These are phyloP conservation scores for Fusarium pseudonygamai DNA, from an alignment of 2,329 filamentous ascomycete genomes.

Conservation along the genomic window DNA sequence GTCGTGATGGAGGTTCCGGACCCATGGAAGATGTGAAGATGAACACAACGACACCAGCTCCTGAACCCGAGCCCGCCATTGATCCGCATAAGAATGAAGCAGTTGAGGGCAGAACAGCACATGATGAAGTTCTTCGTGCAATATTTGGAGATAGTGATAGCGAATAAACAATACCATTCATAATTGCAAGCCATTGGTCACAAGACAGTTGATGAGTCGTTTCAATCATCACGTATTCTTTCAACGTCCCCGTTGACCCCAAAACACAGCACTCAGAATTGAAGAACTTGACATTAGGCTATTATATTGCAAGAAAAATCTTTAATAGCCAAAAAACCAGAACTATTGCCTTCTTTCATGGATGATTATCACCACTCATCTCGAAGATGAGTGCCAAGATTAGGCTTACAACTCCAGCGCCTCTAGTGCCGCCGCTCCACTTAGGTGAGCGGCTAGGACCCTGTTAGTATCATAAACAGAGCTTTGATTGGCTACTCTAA, in stretches of 20 bases:
- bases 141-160: conserved; percentile 92
- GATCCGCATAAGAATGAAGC: conserved; percentile 75
- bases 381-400: conserved; percentile 19
- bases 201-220: background rate
- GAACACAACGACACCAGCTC: background rate
- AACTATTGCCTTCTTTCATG: background rate
- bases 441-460: conserved; percentile 40
- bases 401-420: conserved; percentile 33
- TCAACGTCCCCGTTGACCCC: background rate
- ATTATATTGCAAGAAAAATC: background rate
- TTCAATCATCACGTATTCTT: background rate
- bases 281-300: background rate
- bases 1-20: conserved; percentile 2
- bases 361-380: conserved; percentile 17
- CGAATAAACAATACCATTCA: conserved; percentile 53
- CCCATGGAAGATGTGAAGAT: conserved; percentile 24
- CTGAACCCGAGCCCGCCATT: conserved; percentile 46
- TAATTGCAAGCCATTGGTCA: background rate
- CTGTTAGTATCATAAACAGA: conserved; percentile 1
- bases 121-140: conserved; percentile 86
- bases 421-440: conserved; percentile 33
- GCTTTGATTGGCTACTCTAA: conserved; percentile 27
- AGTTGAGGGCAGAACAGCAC: conserved; percentile 76
- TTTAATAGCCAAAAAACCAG: background rate
- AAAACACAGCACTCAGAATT: background rate